Conservation (phyloP, 352 stramenopile species). For the Pilasporangium apinafurcum region DNA sequence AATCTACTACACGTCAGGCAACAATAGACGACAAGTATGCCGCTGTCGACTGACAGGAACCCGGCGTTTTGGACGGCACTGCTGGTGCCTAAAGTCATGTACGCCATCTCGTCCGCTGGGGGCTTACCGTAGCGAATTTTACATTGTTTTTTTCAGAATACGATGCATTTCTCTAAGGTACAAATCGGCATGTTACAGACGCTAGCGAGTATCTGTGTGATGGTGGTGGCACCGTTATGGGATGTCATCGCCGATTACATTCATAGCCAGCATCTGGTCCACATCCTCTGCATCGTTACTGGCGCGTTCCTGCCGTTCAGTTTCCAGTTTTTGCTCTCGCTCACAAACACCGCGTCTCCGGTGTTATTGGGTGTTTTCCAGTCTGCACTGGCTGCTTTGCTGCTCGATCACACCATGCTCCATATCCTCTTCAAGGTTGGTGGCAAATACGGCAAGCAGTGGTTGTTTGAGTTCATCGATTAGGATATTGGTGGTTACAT, state of each 20-base stretch:
- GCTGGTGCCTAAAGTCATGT: slow-evolving; percentile 76
- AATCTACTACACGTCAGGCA: too few relatives aligned
- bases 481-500: slow-evolving; percentile 63
- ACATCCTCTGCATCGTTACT: slow-evolving; percentile 53
- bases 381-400: slow-evolving; percentile 39
- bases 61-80: slow-evolving; percentile 24
- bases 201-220: slow-evolving; percentile 48
- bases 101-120: slow-evolving; percentile 55
- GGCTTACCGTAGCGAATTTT: slow-evolving; percentile 73
- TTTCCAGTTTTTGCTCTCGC: slow-evolving; percentile 49
- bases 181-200: slow-evolving; percentile 76
- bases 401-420: slow-evolving; percentile 69
- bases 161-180: slow-evolving; percentile 55
- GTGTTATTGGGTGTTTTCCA: slow-evolving; percentile 63
- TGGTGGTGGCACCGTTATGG: slow-evolving; percentile 66
- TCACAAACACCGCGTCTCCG: slow-evolving; percentile 40
- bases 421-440: slow-evolving; percentile 59
- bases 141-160: slow-evolving; percentile 65
- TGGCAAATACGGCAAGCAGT: slow-evolving; percentile 83
- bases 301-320: slow-evolving; percentile 53
- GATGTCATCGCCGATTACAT: slow-evolving; percentile 63
- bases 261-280: slow-evolving; percentile 49
- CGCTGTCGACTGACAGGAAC: too few relatives aligned
- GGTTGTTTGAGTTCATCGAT: slow-evolving; percentile 66
- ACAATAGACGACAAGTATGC: too few relatives aligned